A percentile compares a stretch with the other conserved stretches of the same genome.
Conservation (phyloP, 257 asterid genomes). For the Craterostigma plantagineum region DNA sequence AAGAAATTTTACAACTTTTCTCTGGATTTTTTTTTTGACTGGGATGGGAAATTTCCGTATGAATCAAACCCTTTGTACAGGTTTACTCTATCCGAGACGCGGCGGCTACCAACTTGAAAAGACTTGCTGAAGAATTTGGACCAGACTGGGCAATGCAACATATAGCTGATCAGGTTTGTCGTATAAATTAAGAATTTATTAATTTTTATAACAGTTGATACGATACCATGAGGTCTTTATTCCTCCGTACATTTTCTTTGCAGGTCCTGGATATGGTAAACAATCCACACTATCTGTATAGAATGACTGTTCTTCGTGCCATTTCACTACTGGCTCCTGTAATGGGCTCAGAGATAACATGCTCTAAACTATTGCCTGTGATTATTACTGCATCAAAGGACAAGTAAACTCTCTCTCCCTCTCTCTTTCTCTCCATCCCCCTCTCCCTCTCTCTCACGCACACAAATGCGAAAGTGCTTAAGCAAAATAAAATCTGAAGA, state of each 20-base stretch:
- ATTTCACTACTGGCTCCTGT: constrained; percentile 52
- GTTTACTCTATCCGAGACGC: constrained; percentile 14
- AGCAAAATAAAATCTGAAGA: no score
- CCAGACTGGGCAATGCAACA: constrained; percentile 96
- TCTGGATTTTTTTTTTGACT: background rate
- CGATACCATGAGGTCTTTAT: no score
- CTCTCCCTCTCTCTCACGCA: background rate
- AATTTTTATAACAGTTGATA: background rate
- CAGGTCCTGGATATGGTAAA: constrained; percentile 41
- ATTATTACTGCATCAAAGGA: constrained; percentile 58
- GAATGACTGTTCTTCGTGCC: constrained; percentile 42
- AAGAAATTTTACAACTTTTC: no score
- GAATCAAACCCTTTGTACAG: background rate
- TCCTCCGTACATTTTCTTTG: background rate
- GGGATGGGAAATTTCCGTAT: no score
- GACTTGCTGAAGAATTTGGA: constrained; percentile 81
- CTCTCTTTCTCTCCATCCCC: no score
- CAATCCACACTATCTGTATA: constrained; percentile 40
- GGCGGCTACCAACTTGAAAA: constrained; percentile 55
- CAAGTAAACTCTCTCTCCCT: constrained; percentile 23
- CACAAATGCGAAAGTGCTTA: no score
- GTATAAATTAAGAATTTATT: background rate
- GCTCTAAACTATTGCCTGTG: constrained; percentile 71
- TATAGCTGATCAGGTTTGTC: constrained; percentile 61
- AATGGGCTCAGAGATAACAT: constrained; percentile 88